A percentile compares a stretch with the other conserved stretches of the same genome.
These are phyloP conservation scores for Peniophora sp. DNA, from an alignment of 1,284 basidiomycete species.

Conservation along the genomic window DNA sequence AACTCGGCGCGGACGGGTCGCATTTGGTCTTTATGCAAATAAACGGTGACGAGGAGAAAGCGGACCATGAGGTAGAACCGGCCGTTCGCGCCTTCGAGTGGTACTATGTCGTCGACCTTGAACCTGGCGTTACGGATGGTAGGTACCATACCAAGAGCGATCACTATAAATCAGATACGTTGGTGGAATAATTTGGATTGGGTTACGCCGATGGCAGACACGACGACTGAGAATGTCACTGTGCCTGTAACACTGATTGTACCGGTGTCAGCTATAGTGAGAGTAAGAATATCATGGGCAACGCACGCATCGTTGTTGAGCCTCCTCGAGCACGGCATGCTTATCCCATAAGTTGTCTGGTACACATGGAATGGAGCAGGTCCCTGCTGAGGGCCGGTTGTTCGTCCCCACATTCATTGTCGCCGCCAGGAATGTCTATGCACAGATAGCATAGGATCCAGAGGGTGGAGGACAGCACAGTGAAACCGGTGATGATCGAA, in stretches of 20 bases:
- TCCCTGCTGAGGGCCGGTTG: conserved; percentile 57
- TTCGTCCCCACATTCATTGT: conserved; percentile 76
- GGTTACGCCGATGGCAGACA: conserved; percentile 72
- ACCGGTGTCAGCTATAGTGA: not conserved
- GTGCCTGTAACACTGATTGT: conserved; percentile 82
- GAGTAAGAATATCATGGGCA: not conserved
- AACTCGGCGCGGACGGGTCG: conserved; percentile 49
- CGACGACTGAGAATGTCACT: conserved; percentile 72
- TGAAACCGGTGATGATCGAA: too few species aligned
- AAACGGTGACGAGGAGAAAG: conserved; percentile 48
- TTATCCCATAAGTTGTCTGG: conserved; percentile 51
- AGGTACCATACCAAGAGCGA: conserved; percentile 71
- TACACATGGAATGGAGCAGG: conserved; percentile 55
- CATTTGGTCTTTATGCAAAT: conserved; percentile 38
- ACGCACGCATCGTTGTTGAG: conserved; percentile 78
- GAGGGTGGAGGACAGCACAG: too few species aligned
- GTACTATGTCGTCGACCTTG: conserved; percentile 47
- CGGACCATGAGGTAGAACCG: conserved; percentile 63
- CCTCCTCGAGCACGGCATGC: conserved; percentile 59
- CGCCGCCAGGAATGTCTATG: too few species aligned
- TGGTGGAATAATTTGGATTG: conserved; percentile 64
- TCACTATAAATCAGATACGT: conserved; percentile 75
- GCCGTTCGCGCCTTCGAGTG: conserved; percentile 48
- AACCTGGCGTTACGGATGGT: conserved; percentile 75
- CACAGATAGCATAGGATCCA: too few species aligned